phyloP scores from a whole-genome alignment of 345 rosid genomes.

The Salix suchowensis region DNA sequence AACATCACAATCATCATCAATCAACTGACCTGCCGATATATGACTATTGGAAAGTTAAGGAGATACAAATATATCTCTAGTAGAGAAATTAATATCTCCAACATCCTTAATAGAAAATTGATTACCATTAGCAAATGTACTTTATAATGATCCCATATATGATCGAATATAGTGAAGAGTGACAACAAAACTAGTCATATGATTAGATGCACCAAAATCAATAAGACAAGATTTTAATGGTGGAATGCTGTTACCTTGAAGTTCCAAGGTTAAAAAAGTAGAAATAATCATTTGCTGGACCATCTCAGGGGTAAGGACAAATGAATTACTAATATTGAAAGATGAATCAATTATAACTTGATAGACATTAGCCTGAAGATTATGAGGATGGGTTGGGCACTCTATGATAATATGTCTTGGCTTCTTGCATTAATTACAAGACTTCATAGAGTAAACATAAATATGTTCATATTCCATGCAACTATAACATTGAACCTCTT shows the following conservation, averaged over 20 bases:
- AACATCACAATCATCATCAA: neutral
- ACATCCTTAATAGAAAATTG: neutral
- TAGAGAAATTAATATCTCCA: neutral
- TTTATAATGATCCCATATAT: neutral
- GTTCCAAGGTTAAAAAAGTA: neutral
- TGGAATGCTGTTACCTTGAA: constrained; percentile 6
- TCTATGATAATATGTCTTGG: constrained; percentile 3
- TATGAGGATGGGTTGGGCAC: neutral
- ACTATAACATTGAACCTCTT: neutral
- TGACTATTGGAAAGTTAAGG: neutral
- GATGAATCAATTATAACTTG: neutral
- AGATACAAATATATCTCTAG: neutral
- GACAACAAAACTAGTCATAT: neutral
- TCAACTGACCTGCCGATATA: neutral
- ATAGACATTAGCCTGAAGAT: neutral
- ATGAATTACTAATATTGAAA: neutral
- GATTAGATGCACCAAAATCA: neutral
- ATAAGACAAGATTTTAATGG: neutral
- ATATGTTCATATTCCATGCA: constrained; percentile 9
- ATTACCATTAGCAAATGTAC: neutral
- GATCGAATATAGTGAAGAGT: neutral
- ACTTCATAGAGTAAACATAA: neutral
- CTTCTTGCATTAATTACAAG: constrained; percentile 7
- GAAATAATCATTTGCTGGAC: constrained; percentile 5
- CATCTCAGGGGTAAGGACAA: neutral